phyloP scores from a whole-genome alignment of 2,329 filamentous ascomycete species.

The Apiospora aurea region DNA sequence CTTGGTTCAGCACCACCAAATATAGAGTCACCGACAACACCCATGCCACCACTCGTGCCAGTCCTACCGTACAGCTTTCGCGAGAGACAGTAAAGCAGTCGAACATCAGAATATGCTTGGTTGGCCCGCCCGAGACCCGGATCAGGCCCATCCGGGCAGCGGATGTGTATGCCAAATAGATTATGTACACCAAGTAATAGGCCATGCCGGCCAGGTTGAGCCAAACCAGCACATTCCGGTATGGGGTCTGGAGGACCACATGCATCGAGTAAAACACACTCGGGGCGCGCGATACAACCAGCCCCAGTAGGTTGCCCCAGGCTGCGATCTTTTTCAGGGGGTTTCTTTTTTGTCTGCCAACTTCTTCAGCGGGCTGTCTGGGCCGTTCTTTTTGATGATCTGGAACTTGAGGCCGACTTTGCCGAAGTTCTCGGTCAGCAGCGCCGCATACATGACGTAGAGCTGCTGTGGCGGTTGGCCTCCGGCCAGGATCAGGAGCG shows the following conservation, averaged over 20 bases:
- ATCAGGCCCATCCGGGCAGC: background rate
- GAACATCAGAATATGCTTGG: background rate
- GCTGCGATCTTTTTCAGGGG: background rate
- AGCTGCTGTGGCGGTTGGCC: background rate
- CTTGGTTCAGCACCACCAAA: background rate
- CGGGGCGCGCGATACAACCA: background rate
- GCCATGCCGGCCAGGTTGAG: background rate
- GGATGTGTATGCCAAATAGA: background rate
- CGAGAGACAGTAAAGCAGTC: background rate
- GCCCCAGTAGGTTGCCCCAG: background rate
- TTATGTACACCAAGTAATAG: background rate
- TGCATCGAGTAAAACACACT: background rate
- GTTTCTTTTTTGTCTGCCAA: background rate
- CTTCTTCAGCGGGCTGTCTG: background rate
- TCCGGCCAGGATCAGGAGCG: background rate
- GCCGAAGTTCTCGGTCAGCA: background rate
- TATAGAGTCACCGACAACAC: background rate
- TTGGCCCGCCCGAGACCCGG: background rate
- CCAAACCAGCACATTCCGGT: background rate
- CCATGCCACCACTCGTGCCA: background rate
- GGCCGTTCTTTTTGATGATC: background rate
- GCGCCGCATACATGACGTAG: conserved; percentile 1
- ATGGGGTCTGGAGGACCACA: background rate
- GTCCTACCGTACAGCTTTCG: background rate
- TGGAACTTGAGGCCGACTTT: background rate